Evolutionary conservation across 495 filamentous ascomycete genomes (phyloP), one percentile per base, ranked within the genome.

Genomic region (Daldinia concentrica): DNA sequence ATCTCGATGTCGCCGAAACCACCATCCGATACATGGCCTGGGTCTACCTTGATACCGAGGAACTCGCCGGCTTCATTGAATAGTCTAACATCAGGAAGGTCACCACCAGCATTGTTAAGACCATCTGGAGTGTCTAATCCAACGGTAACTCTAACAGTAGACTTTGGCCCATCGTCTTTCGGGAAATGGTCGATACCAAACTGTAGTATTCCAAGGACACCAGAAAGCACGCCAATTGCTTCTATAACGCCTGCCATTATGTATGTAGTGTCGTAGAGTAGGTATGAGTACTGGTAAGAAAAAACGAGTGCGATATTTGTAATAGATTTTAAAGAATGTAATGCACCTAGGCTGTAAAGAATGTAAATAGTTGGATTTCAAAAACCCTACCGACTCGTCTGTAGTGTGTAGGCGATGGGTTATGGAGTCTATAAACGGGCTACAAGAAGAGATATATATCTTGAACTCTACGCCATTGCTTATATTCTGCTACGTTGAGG

Each of bases 61-160:
- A 76, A 78, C 1, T 64, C 67, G 6, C 74, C 75, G 14, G 32
- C 69, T 51, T 78, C 73, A 43, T 80, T 78, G 61, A 61, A 78
- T n/a, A 80, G 66, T 0, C 73, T 69, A 34, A 80, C 56, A 30
- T 78, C 76, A n/a, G 78, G 78, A n/a, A 77, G 54, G 55, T 77
- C 73, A 12, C 78, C 76, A 2, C 74, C 74, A 1, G 69, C 62
- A 36, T 75, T 72, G 65, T 34, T 58, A 14, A 71, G 66, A 12
- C 74, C 74, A 11, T 56, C 66, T 0, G 24, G 8, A 24, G 66
- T 66, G 60, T 79, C 75, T 9, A 79, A 69, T 7, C 75, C 77
- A 8, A 75, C 69, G 0, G 69, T 74, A 19, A 79, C 50, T 9
- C 70, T 64, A 24, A 79, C 39, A 6, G 41, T 63, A 0, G 77